Base-by-base conservation (phyloP, 2,329 filamentous ascomycete genomes). In the Aciculosporium take region DNA sequence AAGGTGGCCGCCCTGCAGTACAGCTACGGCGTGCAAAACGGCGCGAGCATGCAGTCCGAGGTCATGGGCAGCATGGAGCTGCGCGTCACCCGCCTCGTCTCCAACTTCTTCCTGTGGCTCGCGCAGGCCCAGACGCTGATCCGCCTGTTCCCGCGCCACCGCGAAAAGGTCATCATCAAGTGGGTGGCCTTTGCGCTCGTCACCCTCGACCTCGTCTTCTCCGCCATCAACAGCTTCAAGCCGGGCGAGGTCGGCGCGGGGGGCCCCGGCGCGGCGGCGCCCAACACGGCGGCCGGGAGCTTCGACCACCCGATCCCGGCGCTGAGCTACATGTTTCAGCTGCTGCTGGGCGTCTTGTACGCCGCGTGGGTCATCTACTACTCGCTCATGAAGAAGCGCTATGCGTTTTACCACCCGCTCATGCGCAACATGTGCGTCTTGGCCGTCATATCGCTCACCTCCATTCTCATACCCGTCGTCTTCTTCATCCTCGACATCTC, bases 111-210 rank as follows among this genome's bases (percentile, higher is more conserved):
- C 59, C 70, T 98, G 24, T 96, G 91, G 89, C 76, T 98, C 30
- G 91, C 91, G 1, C 91, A 98, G 62, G 89, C 94, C 1, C 91
- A 98, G 64, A 98, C 91, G 0, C 65, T 98, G 44, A 96, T 96
- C 51, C 82, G 91, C 40, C 70, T 98, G 1, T 98, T 98, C 52
- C 91, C 91, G 7, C 84, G 91, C 27, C 89, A 96, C 56, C 84
- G 93, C 55, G 91, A 98, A 63, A 96, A 96, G 64, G 80, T 96
- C 40, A 84, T 96, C 50, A 98, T 98, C 64, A 96, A 96, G 65
- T 98, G 89, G 89, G 86, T 89, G 13, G 91, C 89, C 1, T 95
- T 96, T 56, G 87, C 83, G 3, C 74, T 98, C 43, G 95, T 98
- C 54, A 76, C 86, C 0, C 72, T 95, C 45, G 89, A 96, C 57